These are phyloP conservation scores for Ogataea nakhonphanomensis DNA, from an alignment of 805 yeast genomes.

Conservation along the genomic window DNA sequence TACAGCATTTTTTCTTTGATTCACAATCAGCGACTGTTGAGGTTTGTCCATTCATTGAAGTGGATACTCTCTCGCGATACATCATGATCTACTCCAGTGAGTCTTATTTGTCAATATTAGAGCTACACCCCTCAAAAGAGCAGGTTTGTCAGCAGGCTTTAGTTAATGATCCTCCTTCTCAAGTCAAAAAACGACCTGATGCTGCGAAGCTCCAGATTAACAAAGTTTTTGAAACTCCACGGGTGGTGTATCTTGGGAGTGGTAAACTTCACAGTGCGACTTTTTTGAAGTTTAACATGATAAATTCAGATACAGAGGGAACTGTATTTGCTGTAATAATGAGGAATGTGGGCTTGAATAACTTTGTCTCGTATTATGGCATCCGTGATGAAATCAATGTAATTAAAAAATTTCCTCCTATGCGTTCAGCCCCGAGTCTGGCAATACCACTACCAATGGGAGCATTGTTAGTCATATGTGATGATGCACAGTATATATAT, in stretches of 20 bases:
- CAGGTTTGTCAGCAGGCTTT: slow-evolving; percentile 18
- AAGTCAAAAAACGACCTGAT: slow-evolving; percentile 14
- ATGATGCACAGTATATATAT: slow-evolving; percentile 17
- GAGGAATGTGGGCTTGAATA: slow-evolving; percentile 18
- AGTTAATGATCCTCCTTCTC: slow-evolving; percentile 14
- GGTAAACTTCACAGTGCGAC: slow-evolving; percentile 13
- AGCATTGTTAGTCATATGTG: slow-evolving; percentile 18
- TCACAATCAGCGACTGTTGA: slow-evolving; percentile 8
- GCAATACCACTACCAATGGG: slow-evolving; percentile 17
- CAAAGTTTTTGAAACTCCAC: slow-evolving; percentile 20
- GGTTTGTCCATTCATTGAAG: slow-evolving; percentile 20
- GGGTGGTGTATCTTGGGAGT: slow-evolving; percentile 13
- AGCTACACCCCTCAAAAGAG: slow-evolving; percentile 20
- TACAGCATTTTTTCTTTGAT: slow-evolving; percentile 18
- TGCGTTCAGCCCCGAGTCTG: slow-evolving; percentile 16
- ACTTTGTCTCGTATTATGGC: slow-evolving; percentile 15
- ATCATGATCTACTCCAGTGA: slow-evolving; percentile 19
- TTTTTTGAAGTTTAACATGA: slow-evolving; percentile 8
- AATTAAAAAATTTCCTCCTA: slow-evolving; percentile 11
- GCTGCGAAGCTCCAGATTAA: slow-evolving; percentile 11
- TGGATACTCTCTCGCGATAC: slow-evolving; percentile 20
- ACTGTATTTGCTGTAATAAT: slow-evolving; percentile 16
- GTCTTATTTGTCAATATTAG: slow-evolving; percentile 20
- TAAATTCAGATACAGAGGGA: slow-evolving; percentile 5
- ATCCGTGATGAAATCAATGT: slow-evolving; percentile 7